These are phyloP conservation scores for Agrostemma githago DNA, from an alignment of 148 eudicot species.

Conservation along the genomic window DNA sequence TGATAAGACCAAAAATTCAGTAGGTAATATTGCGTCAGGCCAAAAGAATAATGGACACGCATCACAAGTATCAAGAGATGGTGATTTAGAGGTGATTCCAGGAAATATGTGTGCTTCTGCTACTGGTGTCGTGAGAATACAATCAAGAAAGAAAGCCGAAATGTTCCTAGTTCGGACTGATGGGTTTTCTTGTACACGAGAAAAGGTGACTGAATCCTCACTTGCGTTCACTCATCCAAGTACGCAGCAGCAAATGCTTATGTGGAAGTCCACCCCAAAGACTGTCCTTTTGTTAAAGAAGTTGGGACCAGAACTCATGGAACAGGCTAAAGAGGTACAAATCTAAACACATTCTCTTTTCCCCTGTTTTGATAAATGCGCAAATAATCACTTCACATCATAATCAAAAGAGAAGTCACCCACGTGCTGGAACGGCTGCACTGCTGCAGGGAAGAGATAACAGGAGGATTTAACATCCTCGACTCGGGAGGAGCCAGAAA, in stretches of 20 bases:
- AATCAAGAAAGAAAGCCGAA: conserved; percentile 96
- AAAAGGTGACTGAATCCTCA: conserved; percentile 94
- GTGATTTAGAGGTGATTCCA: conserved; percentile 44
- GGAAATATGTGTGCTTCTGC: conserved; percentile 95
- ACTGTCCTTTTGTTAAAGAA: conserved; percentile 87
- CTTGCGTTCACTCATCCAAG: conserved; percentile 98
- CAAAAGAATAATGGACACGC: conserved; percentile 33
- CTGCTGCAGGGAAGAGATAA: neutral
- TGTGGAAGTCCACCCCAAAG: conserved; percentile 98
- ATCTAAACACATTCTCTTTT: neutral
- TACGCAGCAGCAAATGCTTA: conserved; percentile 99
- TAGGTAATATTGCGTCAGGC: conserved; percentile 21
- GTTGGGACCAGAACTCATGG: conserved; percentile 88
- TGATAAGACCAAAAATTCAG: conserved; percentile 18
- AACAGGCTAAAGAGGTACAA: conserved; percentile 91
- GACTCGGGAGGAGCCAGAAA: too few relatives aligned
- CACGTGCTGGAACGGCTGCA: neutral
- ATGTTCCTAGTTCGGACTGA: conserved; percentile 97
- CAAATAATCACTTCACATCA: neutral
- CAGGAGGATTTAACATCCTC: neutral
- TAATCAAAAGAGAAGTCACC: neutral
- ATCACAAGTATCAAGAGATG: conserved; percentile 32
- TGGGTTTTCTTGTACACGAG: conserved; percentile 91
- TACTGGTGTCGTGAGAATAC: conserved; percentile 92
- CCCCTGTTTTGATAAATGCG: neutral